Evolutionary conservation across 352 stramenopile genomes (phyloP), one percentile per base, ranked within the genome.

Genomic region (Pythium plurisporium): DNA sequence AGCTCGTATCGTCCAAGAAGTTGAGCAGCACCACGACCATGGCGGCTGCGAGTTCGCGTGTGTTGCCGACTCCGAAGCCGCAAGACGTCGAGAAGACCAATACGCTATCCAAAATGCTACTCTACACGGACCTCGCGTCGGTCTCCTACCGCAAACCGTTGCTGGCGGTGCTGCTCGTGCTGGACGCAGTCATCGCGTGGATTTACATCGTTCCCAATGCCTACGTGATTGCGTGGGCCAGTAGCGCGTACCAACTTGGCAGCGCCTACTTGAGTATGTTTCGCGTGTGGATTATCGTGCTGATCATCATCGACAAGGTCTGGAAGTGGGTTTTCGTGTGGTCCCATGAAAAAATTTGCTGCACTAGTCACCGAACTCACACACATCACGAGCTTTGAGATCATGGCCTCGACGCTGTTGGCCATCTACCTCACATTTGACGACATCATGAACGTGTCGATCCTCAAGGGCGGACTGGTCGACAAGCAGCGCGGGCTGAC

Each of bases 401-500:
- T 65, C 62, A 69, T 65, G 64, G 8, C 54, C 33, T 55, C 55
- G 44, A 67, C 53, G 53, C 31, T 72, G 5, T n/a, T 72, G 9
- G 54, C 51, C 7, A 44, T 72, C 19, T 59, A 33, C 19, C n/a
- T 59, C 8, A 33, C 34, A 23, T 67, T 58, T 36, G 25, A 56
- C 20, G 53, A 54, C 2, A 51, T 71, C 11, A 25, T 69, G 20
- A 59, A 55, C 44, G 34, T 65, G 3, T 57, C 38, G 30, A 19
- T 65, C 1, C n/a, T 61, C 42, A 65, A 69, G 17, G 55, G 29
- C 30, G 55, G 55, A n/a, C 22, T 43, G 17, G 53, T 43, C 20
- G 62, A 69, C 29, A 23, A 49, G 6, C 62, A 65, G 51, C 48
- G 62, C 10, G 55, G 40, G 55, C 46, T 69, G 36, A 53, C 45